Percentiles rank a stretch among this genome's conserved stretches.
These are phyloP conservation scores for Streptanthus diversifolius DNA, from an alignment of 345 rosid species.

Conservation along the genomic window DNA sequence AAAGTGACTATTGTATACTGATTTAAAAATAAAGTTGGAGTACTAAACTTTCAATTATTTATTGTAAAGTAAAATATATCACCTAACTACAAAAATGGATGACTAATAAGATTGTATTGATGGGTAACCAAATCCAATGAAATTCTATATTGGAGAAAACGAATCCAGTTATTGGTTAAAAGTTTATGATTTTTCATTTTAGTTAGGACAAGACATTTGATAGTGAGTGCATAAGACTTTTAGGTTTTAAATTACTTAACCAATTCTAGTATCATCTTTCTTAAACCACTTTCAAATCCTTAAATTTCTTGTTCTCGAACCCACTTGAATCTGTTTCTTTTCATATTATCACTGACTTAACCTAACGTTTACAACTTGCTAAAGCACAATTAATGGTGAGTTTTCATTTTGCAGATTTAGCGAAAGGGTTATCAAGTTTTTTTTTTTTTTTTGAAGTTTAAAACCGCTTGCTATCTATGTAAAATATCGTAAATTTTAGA, in stretches of 20 bases:
- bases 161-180: not conserved
- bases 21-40: conserved; percentile 12
- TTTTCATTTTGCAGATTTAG: not conserved
- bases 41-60: conserved; percentile 5
- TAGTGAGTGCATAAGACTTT: conserved; percentile 30
- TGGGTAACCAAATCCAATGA: conserved; percentile 33
- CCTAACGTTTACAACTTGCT: not conserved
- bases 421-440: not conserved
- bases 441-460: no score
- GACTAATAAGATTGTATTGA: conserved; percentile 26
- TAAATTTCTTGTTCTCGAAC: conserved; percentile 18
- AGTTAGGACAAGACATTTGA: conserved; percentile 30
- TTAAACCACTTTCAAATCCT: conserved; percentile 16
- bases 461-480: not conserved
- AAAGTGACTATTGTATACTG: conserved; percentile 5
- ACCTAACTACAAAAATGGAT: conserved; percentile 17
- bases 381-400: not conserved
- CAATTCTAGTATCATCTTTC: conserved; percentile 21
- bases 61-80: conserved; percentile 16
- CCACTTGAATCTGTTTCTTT: conserved; percentile 2
- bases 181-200: conserved; percentile 13
- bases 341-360: not conserved
- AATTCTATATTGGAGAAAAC: conserved; percentile 11
- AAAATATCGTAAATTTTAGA: not conserved
- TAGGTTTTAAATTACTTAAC: conserved; percentile 21